These are phyloP conservation scores for Lipomyces orientalis DNA, from an alignment of 805 yeast genomes.

Conservation along the genomic window DNA sequence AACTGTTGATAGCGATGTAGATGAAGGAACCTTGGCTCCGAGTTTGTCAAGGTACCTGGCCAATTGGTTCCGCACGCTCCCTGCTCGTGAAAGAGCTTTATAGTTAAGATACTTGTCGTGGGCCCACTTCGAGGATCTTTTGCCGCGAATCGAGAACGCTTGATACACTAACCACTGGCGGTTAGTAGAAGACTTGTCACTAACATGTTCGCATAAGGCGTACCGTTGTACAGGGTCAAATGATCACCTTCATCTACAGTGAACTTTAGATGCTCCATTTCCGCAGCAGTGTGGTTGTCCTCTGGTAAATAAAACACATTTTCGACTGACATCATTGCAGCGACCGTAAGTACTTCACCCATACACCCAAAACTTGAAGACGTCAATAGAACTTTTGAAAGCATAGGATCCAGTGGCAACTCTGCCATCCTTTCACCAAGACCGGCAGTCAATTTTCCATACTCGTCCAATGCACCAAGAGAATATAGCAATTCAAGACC, in stretches of 20 bases:
- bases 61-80: slow-evolving; percentile 67
- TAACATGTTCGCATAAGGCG: slow-evolving; percentile 52
- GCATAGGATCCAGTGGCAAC: slow-evolving; percentile 74
- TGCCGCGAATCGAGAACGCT: slow-evolving; percentile 31
- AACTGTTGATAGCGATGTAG: slow-evolving; percentile 5
- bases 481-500: slow-evolving; percentile 80
- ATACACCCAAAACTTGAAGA: slow-evolving; percentile 67
- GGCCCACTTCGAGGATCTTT: slow-evolving; percentile 66
- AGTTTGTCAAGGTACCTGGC: slow-evolving; percentile 38
- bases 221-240: slow-evolving; percentile 72
- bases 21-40: slow-evolving; percentile 5
- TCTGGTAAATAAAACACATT: slow-evolving; percentile 69
- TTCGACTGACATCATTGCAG: slow-evolving; percentile 81
- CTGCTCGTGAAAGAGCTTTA: slow-evolving; percentile 67
- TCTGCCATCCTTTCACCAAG: slow-evolving; percentile 68
- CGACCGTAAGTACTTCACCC: slow-evolving; percentile 69
- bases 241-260: slow-evolving; percentile 79
- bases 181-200: background rate
- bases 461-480: slow-evolving; percentile 72
- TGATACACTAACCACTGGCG: slow-evolving; percentile 29
- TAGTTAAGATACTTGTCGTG: slow-evolving; percentile 64
- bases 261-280: slow-evolving; percentile 70
- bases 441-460: slow-evolving; percentile 62
- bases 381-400: slow-evolving; percentile 62
- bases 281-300: slow-evolving; percentile 65